Conservation (phyloP, 495 filamentous ascomycete species). For the Penicillium tannophilum region DNA sequence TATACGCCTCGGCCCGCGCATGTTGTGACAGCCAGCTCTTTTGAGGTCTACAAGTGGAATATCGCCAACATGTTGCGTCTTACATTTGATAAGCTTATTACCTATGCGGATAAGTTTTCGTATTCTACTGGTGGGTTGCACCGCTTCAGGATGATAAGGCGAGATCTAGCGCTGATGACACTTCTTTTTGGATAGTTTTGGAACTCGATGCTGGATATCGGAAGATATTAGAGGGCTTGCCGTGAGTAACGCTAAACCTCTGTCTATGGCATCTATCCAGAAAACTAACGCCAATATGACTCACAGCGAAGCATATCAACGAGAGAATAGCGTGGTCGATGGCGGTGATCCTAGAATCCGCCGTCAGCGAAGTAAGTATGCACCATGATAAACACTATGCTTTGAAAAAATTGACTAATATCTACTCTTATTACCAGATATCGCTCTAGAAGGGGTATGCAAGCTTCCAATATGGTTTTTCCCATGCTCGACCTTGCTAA, state of each 20-base stretch:
- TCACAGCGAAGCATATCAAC: neutral
- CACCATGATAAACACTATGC: neutral
- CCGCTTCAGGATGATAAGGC: neutral
- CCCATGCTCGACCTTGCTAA: neutral
- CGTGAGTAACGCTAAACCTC: neutral
- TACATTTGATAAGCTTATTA: constrained; percentile 6
- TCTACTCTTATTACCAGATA: neutral
- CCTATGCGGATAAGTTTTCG: neutral
- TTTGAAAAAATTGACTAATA: neutral
- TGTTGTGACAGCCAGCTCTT: constrained; percentile 3
- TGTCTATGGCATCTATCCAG: neutral
- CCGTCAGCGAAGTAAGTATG: neutral
- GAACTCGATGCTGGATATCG: constrained; percentile 4
- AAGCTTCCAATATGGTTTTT: neutral
- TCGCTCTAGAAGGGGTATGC: constrained; percentile 4
- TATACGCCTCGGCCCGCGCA: constrained; percentile 1
- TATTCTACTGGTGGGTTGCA: neutral
- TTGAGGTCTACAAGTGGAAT: constrained; percentile 7
- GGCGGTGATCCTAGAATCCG: neutral
- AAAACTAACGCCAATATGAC: neutral
- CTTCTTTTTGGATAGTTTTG: neutral
- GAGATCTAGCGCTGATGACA: neutral
- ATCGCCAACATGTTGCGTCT: constrained; percentile 2
- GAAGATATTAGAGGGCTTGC: constrained; percentile 1
- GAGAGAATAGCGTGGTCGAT: neutral